Percentiles rank a stretch among this genome's conserved stretches.
phyloP scores from a whole-genome alignment of 345 rosid species.

The Syzygium aromaticum region DNA sequence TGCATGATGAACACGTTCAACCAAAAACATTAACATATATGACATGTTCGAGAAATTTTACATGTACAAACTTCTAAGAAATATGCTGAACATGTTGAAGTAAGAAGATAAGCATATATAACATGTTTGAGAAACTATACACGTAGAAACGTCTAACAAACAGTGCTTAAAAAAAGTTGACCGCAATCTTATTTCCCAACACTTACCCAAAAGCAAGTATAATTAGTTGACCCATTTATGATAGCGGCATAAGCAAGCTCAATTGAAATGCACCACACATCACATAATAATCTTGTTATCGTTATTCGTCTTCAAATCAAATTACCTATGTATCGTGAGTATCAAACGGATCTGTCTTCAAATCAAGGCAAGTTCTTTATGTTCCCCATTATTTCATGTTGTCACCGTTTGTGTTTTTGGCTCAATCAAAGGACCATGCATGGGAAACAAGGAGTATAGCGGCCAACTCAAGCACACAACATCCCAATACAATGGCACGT shows the following conservation, averaged over 20 bases:
- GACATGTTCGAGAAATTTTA: not conserved
- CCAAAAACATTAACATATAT: not conserved
- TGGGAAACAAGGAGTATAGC: fast-evolving
- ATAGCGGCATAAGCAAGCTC: not conserved
- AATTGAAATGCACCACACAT: not conserved
- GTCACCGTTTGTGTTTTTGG: not conserved
- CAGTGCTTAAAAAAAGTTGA: not conserved
- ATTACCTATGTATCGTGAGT: not conserved
- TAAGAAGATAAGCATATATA: not conserved
- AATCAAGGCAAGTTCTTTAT: not conserved
- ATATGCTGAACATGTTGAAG: not conserved
- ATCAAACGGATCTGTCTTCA: not conserved
- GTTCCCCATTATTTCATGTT: not conserved
- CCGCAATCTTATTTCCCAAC: not conserved
- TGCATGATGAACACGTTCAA: not conserved
- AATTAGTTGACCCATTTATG: not conserved
- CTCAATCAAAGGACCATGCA: not conserved
- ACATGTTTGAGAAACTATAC: not conserved
- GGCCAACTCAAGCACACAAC: not conserved
- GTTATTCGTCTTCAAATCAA: not conserved
- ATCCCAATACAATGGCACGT: not conserved
- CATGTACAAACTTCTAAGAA: not conserved
- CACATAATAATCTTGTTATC: not conserved
- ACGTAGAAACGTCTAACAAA: not conserved
- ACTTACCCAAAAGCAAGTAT: not conserved